Evolutionary conservation across 805 yeast genomes (phyloP), one percentile per base, ranked within the genome.

Genomic region (Dipodascus albidus): DNA sequence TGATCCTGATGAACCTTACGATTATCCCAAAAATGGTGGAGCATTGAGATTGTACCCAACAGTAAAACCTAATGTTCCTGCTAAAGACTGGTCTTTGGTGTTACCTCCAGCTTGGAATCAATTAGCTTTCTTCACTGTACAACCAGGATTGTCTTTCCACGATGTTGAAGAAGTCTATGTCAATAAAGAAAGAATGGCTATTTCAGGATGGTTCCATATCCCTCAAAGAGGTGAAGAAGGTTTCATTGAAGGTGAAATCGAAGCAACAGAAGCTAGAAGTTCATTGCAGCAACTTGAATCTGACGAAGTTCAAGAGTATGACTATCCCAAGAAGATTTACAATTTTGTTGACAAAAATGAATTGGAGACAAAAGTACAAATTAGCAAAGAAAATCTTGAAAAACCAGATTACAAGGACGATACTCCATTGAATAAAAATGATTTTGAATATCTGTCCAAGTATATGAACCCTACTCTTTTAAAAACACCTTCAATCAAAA

Each of bases 161-260:
- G 99, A 95, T 62, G 99, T 93, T 11, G 98, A 95, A 70, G 99
- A 93, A 67, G 99, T 95, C 1, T 78, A 83, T 56, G 96, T 83
- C 1, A 96, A 90, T 64, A 87, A 84, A 64, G 95, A 89, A 58
- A 77, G 99, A 63, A 72, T 93, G 35, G 87, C 96, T 0, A 87
- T 93, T 56, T 96, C 93, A 63, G 99, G 99, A 0, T 95, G 99
- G 99, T 95, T 91, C 65, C 99, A 93, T 67, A 87, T 90, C 52
- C 99, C 99, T 2, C 98, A 93, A 66, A 72, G 71, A 9, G 97
- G 96, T 8, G 99, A 93, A 68, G 81, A 78, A 33, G 98, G 97
- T 0, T 91, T 68, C 63, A 76, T 81, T 19, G 80, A 79, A 38
- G 95, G 95, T 3, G 96, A 88, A 64, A 89, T 87, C 66, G 91